phyloP scores from a whole-genome alignment of 305 asterid genomes.

The Plantago lanceolata region DNA sequence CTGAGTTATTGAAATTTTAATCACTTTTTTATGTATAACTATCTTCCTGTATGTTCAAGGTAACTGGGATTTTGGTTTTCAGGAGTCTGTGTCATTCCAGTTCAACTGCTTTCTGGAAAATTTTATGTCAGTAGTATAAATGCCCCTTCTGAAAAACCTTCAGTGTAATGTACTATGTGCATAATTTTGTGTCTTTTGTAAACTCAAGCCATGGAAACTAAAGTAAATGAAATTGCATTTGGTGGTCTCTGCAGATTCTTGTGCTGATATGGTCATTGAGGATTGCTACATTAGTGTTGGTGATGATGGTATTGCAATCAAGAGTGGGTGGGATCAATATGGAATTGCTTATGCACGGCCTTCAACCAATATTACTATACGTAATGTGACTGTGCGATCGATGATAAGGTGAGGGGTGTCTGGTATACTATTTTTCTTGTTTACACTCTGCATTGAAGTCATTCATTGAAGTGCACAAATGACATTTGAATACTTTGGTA shows the following conservation, averaged over 20 bases:
- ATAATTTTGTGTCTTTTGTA: background rate
- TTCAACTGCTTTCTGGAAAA: no score
- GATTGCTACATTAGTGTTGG: conserved; percentile 85
- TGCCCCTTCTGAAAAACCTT: no score
- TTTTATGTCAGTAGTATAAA: no score
- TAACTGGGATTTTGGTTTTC: no score
- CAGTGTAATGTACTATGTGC: background rate
- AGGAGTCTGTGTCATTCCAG: no score
- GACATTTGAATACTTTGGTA: background rate
- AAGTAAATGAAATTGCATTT: conserved; percentile 10
- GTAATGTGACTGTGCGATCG: conserved; percentile 69
- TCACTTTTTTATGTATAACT: background rate
- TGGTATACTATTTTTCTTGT: conserved; percentile 17
- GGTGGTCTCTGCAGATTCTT: conserved; percentile 61
- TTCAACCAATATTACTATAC: conserved; percentile 68
- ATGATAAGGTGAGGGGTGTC: conserved; percentile 61
- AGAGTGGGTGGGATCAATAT: conserved; percentile 99
- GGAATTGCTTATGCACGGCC: conserved; percentile 89
- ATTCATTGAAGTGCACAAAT: background rate
- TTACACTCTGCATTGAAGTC: conserved; percentile 12
- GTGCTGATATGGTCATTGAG: conserved; percentile 72
- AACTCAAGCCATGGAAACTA: background rate
- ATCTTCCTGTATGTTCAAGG: conserved; percentile 14
- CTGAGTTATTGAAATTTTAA: conserved; percentile 15
- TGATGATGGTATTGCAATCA: conserved; percentile 88